Conservation (phyloP, 2,329 filamentous ascomycete genomes). For the Aurifilum marmelostoma region DNA sequence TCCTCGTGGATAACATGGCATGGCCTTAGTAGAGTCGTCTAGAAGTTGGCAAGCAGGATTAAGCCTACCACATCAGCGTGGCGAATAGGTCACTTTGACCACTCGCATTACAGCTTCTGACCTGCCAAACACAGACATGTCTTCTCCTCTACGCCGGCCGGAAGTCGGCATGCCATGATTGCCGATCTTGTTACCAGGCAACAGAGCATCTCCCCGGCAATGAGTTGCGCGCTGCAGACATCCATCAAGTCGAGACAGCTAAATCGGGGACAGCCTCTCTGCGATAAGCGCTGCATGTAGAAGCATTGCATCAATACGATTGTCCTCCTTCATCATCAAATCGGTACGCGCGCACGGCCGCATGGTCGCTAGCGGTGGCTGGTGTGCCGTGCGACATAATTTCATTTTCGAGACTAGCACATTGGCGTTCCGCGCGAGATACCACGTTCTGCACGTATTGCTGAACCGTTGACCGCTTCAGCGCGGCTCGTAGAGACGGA, state of each 20-base stretch:
- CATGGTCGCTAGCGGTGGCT: not conserved
- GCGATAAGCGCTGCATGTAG: not conserved
- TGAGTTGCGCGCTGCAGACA: not conserved
- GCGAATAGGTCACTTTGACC: not conserved
- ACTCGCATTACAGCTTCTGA: not conserved
- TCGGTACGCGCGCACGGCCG: not conserved
- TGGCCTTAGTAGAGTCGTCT: not conserved
- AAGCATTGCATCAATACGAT: not conserved
- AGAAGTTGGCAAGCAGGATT: not conserved
- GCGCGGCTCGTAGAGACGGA: not conserved
- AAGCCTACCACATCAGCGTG: not conserved
- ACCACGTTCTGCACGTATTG: not conserved
- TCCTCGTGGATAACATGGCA: not conserved
- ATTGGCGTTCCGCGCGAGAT: not conserved
- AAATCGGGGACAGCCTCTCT: not conserved
- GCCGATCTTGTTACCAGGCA: not conserved
- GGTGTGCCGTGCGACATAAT: constrained; percentile 4
- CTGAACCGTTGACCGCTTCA: not conserved
- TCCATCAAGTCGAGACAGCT: not conserved
- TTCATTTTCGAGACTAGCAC: not conserved
- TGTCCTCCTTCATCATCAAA: not conserved
- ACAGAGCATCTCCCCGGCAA: not conserved
- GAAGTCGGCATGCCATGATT: not conserved
- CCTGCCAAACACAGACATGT: not conserved
- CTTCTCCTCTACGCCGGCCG: not conserved